phyloP scores from a whole-genome alignment of 306 rosid genomes.

The Ammopiptanthus mongolicus region DNA sequence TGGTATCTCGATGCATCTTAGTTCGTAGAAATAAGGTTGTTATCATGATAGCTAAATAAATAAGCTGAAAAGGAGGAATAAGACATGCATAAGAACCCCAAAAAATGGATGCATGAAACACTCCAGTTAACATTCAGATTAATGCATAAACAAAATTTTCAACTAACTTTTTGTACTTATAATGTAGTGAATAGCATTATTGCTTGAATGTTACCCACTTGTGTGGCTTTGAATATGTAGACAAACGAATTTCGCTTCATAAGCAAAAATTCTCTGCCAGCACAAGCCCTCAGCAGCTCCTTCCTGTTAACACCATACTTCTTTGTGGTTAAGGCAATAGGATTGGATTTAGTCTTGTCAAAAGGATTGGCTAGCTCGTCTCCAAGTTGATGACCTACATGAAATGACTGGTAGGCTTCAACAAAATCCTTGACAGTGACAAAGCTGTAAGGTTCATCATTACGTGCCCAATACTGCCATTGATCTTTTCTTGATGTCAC shows the following conservation, averaged over 20 bases:
- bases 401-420: conserved; percentile 67
- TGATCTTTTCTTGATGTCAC: conserved; percentile 65
- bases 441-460: conserved; percentile 64
- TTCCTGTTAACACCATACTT: conserved; percentile 62
- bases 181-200: neutral
- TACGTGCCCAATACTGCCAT: conserved; percentile 75
- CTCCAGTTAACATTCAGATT: neutral
- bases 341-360: conserved; percentile 58
- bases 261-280: conserved; percentile 71
- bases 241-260: conserved; percentile 89
- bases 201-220: conserved; percentile 44
- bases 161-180: neutral
- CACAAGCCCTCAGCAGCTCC: conserved; percentile 69
- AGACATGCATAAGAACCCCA: neutral
- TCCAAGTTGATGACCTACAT: conserved; percentile 62
- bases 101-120: neutral
- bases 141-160: neutral
- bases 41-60: conserved; percentile 53
- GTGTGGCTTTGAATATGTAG: conserved; percentile 60
- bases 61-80: conserved; percentile 45
- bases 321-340: conserved; percentile 55
- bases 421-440: conserved; percentile 61
- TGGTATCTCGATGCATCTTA: conserved; percentile 51
- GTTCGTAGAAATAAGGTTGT: conserved; percentile 72
- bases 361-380: conserved; percentile 75